Evolutionary conservation across 1,139 yeast species (phyloP).

Genomic region (Tardiomyces digboiensis): DNA sequence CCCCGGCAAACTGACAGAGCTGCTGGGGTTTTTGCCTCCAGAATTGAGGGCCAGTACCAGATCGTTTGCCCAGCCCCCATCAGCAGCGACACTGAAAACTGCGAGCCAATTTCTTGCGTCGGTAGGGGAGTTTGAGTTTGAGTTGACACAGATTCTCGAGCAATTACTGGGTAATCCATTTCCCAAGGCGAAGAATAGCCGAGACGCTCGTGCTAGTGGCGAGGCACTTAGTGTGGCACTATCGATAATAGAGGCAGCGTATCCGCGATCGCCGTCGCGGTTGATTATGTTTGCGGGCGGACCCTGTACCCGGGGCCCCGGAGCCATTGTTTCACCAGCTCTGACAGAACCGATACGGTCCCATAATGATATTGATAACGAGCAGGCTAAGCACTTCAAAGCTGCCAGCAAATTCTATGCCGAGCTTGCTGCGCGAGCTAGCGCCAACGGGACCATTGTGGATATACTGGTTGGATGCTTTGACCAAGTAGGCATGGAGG

Average conservation of each 20-base stretch:
- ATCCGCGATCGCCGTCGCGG: conserved; percentile 47
- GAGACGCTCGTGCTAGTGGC: conserved; percentile 57
- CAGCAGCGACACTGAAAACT: conserved; percentile 16
- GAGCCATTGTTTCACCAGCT: conserved; percentile 76
- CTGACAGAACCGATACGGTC: conserved; percentile 91
- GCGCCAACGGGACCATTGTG: conserved; percentile 67
- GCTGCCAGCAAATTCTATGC: conserved; percentile 80
- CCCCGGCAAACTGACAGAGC: conserved; percentile 39
- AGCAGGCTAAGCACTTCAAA: conserved; percentile 71
- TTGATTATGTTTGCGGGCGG: conserved; percentile 64
- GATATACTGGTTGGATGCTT: conserved; percentile 95
- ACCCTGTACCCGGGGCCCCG: conserved; percentile 85
- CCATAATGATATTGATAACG: conserved; percentile 78
- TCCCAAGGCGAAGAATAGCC: conserved; percentile 34
- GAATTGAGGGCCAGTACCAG: conserved; percentile 18
- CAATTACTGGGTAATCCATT: conserved; percentile 44
- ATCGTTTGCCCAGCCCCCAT: neutral
- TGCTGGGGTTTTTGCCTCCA: conserved; percentile 47
- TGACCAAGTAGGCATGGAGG: conserved; percentile 93
- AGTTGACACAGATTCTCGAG: conserved; percentile 44
- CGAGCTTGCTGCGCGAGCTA: conserved; percentile 55
- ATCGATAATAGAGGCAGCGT: conserved; percentile 38
- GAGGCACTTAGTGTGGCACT: conserved; percentile 56
- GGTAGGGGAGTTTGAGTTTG: conserved; percentile 56
- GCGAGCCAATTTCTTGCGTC: conserved; percentile 78